Evolutionary conservation across 768 basidiomycete species (phyloP), one percentile per base, ranked within the genome.

Genomic region (Collybia mongolica): DNA sequence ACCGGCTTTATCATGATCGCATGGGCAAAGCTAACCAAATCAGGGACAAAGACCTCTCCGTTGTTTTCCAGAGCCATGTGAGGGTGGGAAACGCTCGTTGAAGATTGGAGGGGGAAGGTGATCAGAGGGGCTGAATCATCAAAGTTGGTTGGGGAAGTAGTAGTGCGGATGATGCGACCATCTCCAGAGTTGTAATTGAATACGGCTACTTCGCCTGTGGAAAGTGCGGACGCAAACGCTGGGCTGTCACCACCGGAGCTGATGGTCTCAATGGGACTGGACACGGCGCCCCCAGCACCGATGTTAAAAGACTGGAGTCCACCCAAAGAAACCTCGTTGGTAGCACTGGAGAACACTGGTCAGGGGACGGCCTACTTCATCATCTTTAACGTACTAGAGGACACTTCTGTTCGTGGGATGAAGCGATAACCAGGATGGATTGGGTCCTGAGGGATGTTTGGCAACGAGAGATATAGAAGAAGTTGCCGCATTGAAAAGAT

Each of bases 231-330:
- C 1, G 76, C 72, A 58, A 80, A 82, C 2, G 80, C 73, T 5
- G 84, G 86, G 7, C 60, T 57, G 40, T 71, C 67, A 4, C 85
- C 85, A 8, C 72, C 76, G 5, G 84, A 77, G 22, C 62, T 58
- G 40, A 75, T 63, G 4, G 75, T 78, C 39, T 79, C 74, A 2
- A 82, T 61, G 0, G 74, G 63, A 5, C 58, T 55, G 12, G 78
- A 75, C 29, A 86, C 54, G 2, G 62, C 57, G 6, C 80, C 84
- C n/a, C 74, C 54, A 0, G 58, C 24, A 28, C 70, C 64, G 32
- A 87, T 72, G 9, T 54, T 59, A 67, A 83, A 88, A 0, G 85
- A 83, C 53, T 87, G 84, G 0, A 89, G 63, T 6, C 68, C 73
- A 17, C 78, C 77, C 5, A 59, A 54, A 1, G 65, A 46, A 20